phyloP scores from a whole-genome alignment of 148 eudicot genomes.

The Nyssa sinensis region DNA sequence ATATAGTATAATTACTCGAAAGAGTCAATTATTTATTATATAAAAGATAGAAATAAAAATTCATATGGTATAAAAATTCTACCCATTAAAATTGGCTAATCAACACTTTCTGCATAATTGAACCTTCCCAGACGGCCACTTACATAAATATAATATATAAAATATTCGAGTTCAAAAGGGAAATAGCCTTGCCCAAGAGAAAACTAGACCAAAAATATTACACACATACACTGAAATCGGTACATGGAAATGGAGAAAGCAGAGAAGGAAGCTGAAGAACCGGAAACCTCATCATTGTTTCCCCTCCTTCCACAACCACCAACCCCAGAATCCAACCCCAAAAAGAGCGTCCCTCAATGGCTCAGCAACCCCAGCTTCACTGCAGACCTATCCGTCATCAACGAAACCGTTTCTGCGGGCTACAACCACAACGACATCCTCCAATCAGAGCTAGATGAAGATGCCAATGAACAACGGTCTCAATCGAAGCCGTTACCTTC shows the following conservation, averaged over 20 bases:
- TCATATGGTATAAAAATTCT: no score
- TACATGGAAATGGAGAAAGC: conserved; percentile 6
- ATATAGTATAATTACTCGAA: no score
- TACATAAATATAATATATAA: no score
- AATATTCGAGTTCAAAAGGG: no score
- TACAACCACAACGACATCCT: background rate
- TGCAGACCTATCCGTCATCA: conserved; percentile 53
- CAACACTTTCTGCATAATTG: no score
- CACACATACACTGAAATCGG: no score
- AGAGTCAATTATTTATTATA: no score
- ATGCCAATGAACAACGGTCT: conserved; percentile 7
- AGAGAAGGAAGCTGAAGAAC: conserved; percentile 3
- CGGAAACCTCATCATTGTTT: background rate
- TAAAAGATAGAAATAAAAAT: no score
- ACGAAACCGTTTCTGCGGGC: conserved; percentile 44
- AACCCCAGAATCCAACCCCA: background rate
- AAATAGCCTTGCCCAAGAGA: no score
- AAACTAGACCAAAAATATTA: no score
- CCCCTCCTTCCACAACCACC: background rate
- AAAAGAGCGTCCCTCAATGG: conserved; percentile 32
- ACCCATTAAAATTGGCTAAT: no score
- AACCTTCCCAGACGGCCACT: no score
- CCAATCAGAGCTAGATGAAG: conserved; percentile 18
- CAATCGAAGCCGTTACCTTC: conserved; percentile 12
- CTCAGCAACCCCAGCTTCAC: conserved; percentile 75